A percentile compares a stretch with the other conserved stretches of the same genome.
Evolutionary conservation across 495 filamentous ascomycete genomes (phyloP).

Genomic region (Amorphotheca resinae): DNA sequence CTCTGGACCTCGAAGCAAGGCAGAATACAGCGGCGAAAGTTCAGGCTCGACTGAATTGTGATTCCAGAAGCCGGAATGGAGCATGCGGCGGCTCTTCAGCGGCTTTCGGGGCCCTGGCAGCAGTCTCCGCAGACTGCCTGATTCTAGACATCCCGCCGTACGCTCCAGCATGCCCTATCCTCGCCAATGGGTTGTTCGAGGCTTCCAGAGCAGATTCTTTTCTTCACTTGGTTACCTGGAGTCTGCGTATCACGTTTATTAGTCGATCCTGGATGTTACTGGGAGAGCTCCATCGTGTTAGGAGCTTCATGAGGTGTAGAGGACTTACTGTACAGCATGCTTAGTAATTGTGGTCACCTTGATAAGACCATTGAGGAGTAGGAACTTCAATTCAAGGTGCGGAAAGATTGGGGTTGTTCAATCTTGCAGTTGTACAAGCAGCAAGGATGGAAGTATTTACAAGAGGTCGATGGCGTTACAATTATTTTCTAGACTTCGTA

Average conservation of each 20-base stretch:
- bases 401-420: no score
- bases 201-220: not conserved
- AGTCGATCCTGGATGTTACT: not conserved
- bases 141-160: slow-evolving; percentile 63
- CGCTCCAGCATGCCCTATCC: slow-evolving; percentile 63
- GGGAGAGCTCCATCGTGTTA: no score
- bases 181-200: slow-evolving; percentile 1
- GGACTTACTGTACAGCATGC: not conserved
- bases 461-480: no score
- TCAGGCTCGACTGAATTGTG: slow-evolving; percentile 49
- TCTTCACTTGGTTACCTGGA: not conserved
- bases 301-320: not conserved
- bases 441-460: no score
- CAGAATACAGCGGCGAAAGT: slow-evolving; percentile 34
- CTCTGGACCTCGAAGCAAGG: slow-evolving; percentile 19
- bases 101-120: slow-evolving; percentile 43
- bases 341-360: no score
- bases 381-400: no score
- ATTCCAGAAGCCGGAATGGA: slow-evolving; percentile 56
- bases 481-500: no score
- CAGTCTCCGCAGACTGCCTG: slow-evolving; percentile 54
- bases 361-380: no score
- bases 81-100: slow-evolving; percentile 42
- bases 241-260: not conserved
- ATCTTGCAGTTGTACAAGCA: no score